These are phyloP conservation scores for Phytophthora pinifolia DNA, from an alignment of 352 stramenopile genomes.

Conservation along the genomic window DNA sequence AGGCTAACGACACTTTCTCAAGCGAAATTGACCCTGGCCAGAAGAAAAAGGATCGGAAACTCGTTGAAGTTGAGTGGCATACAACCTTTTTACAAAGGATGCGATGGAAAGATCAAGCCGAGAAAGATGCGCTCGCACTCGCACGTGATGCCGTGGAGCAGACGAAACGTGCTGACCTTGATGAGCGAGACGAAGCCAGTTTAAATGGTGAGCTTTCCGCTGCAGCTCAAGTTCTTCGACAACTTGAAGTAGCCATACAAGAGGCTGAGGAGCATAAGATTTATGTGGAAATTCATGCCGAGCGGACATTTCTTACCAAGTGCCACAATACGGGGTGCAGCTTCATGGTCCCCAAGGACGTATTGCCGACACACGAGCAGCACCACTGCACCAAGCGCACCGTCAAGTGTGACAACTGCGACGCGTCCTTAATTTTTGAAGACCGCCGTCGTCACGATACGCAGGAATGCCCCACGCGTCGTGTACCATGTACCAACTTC, in stretches of 20 bases:
- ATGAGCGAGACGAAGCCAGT: constrained; percentile 28
- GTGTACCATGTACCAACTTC: constrained; percentile 51
- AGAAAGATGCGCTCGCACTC: constrained; percentile 37
- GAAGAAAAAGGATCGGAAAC: constrained; percentile 7
- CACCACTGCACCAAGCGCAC: constrained; percentile 55
- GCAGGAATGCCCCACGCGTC: constrained; percentile 33
- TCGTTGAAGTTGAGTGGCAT: constrained; percentile 54
- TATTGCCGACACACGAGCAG: constrained; percentile 57
- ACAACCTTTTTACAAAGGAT: constrained; percentile 48
- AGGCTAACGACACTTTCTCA: constrained; percentile 33
- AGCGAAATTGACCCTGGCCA: constrained; percentile 1
- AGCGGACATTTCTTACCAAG: constrained; percentile 43
- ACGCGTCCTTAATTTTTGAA: constrained; percentile 36
- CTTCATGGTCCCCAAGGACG: constrained; percentile 52
- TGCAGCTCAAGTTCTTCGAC: constrained; percentile 31
- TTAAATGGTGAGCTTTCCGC: constrained; percentile 15
- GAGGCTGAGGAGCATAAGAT: constrained; percentile 47
- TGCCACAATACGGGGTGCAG: constrained; percentile 49
- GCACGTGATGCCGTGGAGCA: constrained; percentile 23
- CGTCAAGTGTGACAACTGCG: constrained; percentile 58
- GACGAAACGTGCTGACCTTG: constrained; percentile 15
- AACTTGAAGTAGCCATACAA: constrained; percentile 38
- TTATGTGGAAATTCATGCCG: constrained; percentile 53
- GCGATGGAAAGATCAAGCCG: constrained; percentile 28
- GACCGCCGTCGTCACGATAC: constrained; percentile 35